Evolutionary conservation across 1,284 basidiomycete species (phyloP), one percentile per base, ranked within the genome.

Genomic region (Pseudozyma pruni): DNA sequence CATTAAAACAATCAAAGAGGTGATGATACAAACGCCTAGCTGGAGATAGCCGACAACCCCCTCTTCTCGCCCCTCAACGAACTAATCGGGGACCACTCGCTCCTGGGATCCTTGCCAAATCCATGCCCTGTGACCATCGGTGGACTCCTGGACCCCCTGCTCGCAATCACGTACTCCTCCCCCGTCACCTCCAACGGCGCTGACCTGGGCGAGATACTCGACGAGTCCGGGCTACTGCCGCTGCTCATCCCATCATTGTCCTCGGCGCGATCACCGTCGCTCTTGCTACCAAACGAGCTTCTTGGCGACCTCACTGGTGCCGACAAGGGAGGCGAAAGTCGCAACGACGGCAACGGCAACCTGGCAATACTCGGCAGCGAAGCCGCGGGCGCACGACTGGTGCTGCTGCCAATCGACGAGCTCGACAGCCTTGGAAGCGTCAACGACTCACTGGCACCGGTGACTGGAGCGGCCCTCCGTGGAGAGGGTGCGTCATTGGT

Each of bases 41-140:
- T 59, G 1, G 69, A 58, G 44, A 72, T 53, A 31, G 57, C 58
- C 20, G 46, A 34, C 32, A 66, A 35, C 17, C 41, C 41, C 0
- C 69, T 37, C 60, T 72, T 72, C 47, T 72, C 69, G n/a, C 62
- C 69, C 3, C 69, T 46, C 32, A 72, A 37, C 41, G 54, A 55
- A 1, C 40, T 37, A 58, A 71, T 61, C 17, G 69, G 69, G 8
- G 54, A 61, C 69, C 69, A 72, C 17, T 57, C 35, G 25, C 19
- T 52, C 23, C 57, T 49, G 9, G 68, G 62, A 38, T 72, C 58
- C 51, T 62, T 66, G n/a, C 42, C 13, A 39, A 55, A 58, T 5
- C 39, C 29, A 29, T 55, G 52, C 35, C 50, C 25, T 13, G 52
- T 40, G n/a, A n/a, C n/a, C 34, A 60, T 38, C 4, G 66, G 59